Base-by-base conservation (phyloP, 352 stramenopile genomes). In the Globisporangium cystogenes region DNA sequence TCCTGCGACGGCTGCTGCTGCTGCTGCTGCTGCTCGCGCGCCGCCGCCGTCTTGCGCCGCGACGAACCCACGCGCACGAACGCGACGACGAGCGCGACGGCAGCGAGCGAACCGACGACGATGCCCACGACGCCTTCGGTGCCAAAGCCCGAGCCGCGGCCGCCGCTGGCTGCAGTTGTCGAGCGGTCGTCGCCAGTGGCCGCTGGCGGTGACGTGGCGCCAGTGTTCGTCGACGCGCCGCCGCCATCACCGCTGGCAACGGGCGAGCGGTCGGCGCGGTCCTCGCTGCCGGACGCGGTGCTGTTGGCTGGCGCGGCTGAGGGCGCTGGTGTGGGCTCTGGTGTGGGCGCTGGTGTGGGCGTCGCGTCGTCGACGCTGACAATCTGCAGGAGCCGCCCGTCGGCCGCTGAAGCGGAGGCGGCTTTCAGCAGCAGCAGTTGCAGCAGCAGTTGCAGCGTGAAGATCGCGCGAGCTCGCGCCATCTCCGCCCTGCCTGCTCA, bases 61-160 rank as follows among this genome's bases (percentile, higher is more conserved):
- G 54, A 44, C 4, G 54, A 54, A 1, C 54, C 39, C 12, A n/a
- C 16, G 39, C 14, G 56, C 31, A 53, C 56, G 24, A 57, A 57
- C 18, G 44, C 48, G 48, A 62, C 36, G 7, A 46, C 42, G 26
- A 62, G 36, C 20, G 33, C 56, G 12, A 62, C 33, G 12, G 27
- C 12, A 8, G 27, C 56, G n/a, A 62, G 8, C 1, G 10, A 7
- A 3, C 48, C 56, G 14, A 31, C 49, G 15, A 20, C 48, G 42
- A 62, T 62, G 15, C 56, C 56, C 14, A 57, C 16, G 23, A 57
- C 53, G 35, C 48, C 49, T 14, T 36, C 36, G 8, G 26, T 43
- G 36, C 26, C 21, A 8, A 62, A n/a, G 4, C 14, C 24, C 24
- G 47, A 43, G 47, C 11, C 21, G 33, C 54, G 54, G 15, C 11